These are phyloP conservation scores for Saxophila tyrrhenica DNA, from an alignment of 495 filamentous ascomycete genomes.

Conservation along the genomic window DNA sequence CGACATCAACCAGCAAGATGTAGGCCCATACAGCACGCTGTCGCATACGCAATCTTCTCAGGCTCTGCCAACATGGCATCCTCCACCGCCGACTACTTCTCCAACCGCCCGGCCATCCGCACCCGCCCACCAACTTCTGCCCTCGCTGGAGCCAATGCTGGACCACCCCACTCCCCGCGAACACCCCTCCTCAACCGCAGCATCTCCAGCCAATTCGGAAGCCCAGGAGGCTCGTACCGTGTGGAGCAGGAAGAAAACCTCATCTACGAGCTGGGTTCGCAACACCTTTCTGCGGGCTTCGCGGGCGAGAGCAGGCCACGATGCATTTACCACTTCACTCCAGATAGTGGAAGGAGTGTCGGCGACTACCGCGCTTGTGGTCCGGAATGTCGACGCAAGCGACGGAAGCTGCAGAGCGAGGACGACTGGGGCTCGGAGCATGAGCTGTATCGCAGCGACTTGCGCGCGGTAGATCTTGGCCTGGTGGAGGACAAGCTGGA, in stretches of 20 bases:
- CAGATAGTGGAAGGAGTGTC: constrained; percentile 60
- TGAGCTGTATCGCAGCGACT: constrained; percentile 73
- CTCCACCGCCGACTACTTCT: constrained; percentile 13
- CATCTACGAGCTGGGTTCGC: constrained; percentile 70
- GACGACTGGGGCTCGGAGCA: constrained; percentile 57
- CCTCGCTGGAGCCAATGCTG: background rate
- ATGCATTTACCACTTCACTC: constrained; percentile 59
- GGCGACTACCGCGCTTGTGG: constrained; percentile 74
- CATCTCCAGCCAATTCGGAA: constrained; percentile 53
- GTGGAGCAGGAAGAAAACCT: constrained; percentile 68
- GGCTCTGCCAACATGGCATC: background rate
- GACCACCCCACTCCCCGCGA: constrained; percentile 27
- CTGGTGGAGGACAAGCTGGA: constrained; percentile 84
- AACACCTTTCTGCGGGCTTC: constrained; percentile 73
- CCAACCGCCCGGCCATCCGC: constrained; percentile 4
- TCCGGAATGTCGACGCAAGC: constrained; percentile 39
- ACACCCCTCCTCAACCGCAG: constrained; percentile 45
- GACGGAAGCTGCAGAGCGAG: constrained; percentile 30
- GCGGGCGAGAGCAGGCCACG: constrained; percentile 67
- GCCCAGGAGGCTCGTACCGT: constrained; percentile 54
- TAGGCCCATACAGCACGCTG: background rate
- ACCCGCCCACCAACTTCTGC: constrained; percentile 2
- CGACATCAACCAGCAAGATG: no score
- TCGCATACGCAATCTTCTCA: background rate
- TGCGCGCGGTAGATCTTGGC: constrained; percentile 60